Evolutionary conservation across 805 yeast genomes (phyloP).

Genomic region (Ogataea zsoltii): DNA sequence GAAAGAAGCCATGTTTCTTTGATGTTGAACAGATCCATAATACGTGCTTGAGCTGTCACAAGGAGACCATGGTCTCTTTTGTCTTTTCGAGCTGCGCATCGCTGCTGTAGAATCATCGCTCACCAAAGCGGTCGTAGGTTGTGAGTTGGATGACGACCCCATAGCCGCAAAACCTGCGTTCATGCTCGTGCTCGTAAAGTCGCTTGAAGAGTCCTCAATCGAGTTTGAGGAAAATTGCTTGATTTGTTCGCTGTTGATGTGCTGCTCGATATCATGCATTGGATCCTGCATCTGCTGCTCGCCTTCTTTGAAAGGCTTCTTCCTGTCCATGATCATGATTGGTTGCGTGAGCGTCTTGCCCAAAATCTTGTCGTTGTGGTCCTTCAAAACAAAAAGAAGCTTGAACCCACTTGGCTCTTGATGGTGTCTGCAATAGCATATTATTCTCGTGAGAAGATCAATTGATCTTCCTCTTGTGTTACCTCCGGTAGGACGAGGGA

Average conservation of each 20-base stretch:
- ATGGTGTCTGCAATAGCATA: slow-evolving; percentile 96
- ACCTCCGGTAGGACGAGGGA: slow-evolving; percentile 55
- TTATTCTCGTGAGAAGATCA: slow-evolving; percentile 70
- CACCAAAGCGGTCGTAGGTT: slow-evolving; percentile 4
- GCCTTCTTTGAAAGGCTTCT: slow-evolving; percentile 54
- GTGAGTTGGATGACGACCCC: slow-evolving; percentile 8
- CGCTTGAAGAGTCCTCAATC: slow-evolving; percentile 36
- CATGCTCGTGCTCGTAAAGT: slow-evolving; percentile 25
- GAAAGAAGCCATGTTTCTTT: slow-evolving; percentile 17
- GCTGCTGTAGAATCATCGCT: slow-evolving; percentile 13
- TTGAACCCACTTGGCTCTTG: slow-evolving; percentile 84
- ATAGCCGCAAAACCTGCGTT: slow-evolving; percentile 10
- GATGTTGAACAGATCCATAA: slow-evolving; percentile 29
- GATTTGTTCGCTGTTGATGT: not conserved
- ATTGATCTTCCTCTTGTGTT: slow-evolving; percentile 37
- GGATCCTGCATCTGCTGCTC: slow-evolving; percentile 30
- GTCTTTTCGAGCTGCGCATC: slow-evolving; percentile 29
- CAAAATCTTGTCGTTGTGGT: slow-evolving; percentile 59
- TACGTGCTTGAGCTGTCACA: slow-evolving; percentile 26
- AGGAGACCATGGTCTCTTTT: slow-evolving; percentile 36
- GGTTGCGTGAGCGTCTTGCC: slow-evolving; percentile 73
- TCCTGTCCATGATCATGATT: slow-evolving; percentile 93
- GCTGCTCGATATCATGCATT: not conserved
- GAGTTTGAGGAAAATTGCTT: slow-evolving; percentile 19
- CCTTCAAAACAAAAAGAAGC: slow-evolving; percentile 64